Evolutionary conservation across 2,329 filamentous ascomycete species (phyloP).

Genomic region (Kalmusia sp.): DNA sequence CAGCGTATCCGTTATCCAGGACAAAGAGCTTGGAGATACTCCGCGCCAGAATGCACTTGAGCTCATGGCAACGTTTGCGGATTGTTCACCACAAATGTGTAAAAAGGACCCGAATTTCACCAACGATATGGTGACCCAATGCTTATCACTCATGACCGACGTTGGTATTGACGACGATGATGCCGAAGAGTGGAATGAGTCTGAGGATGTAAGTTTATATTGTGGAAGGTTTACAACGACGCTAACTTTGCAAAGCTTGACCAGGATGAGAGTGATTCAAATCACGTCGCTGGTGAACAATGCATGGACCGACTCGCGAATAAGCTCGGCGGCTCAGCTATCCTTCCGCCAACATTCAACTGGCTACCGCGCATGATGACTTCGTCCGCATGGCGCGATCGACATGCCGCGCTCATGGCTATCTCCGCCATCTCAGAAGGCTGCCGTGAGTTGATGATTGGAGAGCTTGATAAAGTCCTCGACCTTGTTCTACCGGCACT

Average conservation of each 20-base stretch:
- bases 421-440: slow-evolving; percentile 98
- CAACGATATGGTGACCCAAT: slow-evolving; percentile 97
- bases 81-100: slow-evolving; percentile 93
- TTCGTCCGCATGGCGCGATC: slow-evolving; percentile 91
- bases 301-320: slow-evolving; percentile 98
- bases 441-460: slow-evolving; percentile 93
- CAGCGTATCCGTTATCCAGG: slow-evolving; percentile 89
- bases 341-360: slow-evolving; percentile 90
- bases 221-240: not conserved
- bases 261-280: slow-evolving; percentile 92
- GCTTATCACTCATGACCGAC: slow-evolving; percentile 96
- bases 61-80: slow-evolving; percentile 96
- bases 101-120: slow-evolving; percentile 93
- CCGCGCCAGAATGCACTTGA: slow-evolving; percentile 94
- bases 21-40: slow-evolving; percentile 91
- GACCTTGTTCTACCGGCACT: slow-evolving; percentile 93
- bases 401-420: slow-evolving; percentile 96
- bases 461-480: slow-evolving; percentile 90
- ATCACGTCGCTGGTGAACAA: slow-evolving; percentile 97
- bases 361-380: slow-evolving; percentile 99
- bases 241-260: slow-evolving; percentile 68
- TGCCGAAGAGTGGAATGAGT: slow-evolving; percentile 88
- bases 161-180: slow-evolving; percentile 94
- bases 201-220: slow-evolving; percentile 77
- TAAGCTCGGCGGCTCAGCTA: slow-evolving; percentile 92